These are phyloP conservation scores for Hypoxylon sp. DNA, from an alignment of 2,329 filamentous ascomycete genomes.

Conservation along the genomic window DNA sequence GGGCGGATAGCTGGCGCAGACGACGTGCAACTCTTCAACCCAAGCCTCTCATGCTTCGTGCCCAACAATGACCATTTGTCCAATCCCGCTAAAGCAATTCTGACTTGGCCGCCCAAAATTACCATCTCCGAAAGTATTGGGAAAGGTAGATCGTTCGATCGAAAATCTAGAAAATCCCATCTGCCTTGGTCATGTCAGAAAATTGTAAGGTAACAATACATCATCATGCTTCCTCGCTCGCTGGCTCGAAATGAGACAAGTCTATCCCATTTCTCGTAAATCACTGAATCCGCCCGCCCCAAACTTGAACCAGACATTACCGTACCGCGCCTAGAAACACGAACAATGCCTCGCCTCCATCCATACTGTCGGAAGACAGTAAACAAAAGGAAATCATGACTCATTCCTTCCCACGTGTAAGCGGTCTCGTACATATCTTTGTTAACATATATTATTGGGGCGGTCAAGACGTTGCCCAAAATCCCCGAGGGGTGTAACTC, in stretches of 20 bases:
- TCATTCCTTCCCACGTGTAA: constrained; percentile 47
- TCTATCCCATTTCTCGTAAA: constrained; percentile 35
- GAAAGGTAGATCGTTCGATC: constrained; percentile 31
- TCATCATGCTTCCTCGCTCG: constrained; percentile 35
- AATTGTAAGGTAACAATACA: constrained; percentile 38
- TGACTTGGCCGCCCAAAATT: constrained; percentile 36
- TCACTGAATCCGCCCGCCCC: constrained; percentile 22
- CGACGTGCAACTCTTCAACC: constrained; percentile 35
- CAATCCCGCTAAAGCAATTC: constrained; percentile 33
- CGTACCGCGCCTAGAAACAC: constrained; percentile 35
- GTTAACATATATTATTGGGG: constrained; percentile 44
- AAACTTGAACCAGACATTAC: constrained; percentile 28
- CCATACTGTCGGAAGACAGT: constrained; percentile 33
- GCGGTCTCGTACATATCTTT: constrained; percentile 46
- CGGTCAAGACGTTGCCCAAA: constrained; percentile 36
- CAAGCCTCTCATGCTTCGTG: constrained; percentile 35
- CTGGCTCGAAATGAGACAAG: constrained; percentile 39
- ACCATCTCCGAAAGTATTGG: constrained; percentile 27
- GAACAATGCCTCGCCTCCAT: constrained; percentile 27
- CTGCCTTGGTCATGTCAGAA: constrained; percentile 28
- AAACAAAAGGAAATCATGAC: constrained; percentile 46
- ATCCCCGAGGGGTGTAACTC: constrained; percentile 34
- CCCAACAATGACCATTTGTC: constrained; percentile 36
- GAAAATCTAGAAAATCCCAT: constrained; percentile 35
- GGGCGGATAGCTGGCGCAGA: constrained; percentile 34